phyloP scores from a whole-genome alignment of 768 basidiomycete species.

The Naganishia onofrii region DNA sequence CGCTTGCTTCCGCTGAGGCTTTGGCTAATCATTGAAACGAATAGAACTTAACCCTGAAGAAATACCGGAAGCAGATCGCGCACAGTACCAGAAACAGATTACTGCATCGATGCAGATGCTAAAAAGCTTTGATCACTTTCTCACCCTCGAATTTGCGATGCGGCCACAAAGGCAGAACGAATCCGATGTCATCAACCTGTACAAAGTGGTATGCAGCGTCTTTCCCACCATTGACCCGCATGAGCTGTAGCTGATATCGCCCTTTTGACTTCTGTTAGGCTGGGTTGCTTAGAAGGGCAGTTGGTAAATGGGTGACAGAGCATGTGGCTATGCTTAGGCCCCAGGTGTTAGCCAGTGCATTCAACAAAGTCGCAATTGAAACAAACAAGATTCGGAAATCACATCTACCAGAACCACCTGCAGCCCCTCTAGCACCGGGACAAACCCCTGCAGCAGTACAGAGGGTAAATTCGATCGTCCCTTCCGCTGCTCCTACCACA shows the following conservation, averaged over 20 bases:
- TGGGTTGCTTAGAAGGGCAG: slow-evolving; percentile 11
- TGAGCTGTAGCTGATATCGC: too few species aligned
- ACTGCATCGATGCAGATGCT: slow-evolving; percentile 17
- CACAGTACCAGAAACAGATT: slow-evolving; percentile 16
- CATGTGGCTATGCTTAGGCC: slow-evolving; percentile 14
- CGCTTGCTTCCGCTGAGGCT: neutral
- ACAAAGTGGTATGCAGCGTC: slow-evolving; percentile 15
- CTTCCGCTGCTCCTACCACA: neutral
- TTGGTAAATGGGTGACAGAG: slow-evolving; percentile 18
- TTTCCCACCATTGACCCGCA: neutral
- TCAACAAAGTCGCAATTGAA: slow-evolving; percentile 16
- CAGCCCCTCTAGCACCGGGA: neutral
- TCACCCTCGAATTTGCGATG: slow-evolving; percentile 20
- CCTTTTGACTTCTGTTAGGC: neutral
- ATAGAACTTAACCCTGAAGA: slow-evolving; percentile 11
- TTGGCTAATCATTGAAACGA: neutral
- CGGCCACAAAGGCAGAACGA: slow-evolving; percentile 13
- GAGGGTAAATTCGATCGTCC: neutral
- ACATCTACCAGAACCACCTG: neutral
- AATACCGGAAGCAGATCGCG: slow-evolving; percentile 17
- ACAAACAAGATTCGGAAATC: slow-evolving; percentile 22
- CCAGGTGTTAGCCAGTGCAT: slow-evolving; percentile 14
- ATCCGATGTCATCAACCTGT: slow-evolving; percentile 7
- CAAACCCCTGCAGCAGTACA: neutral
- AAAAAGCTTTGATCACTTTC: slow-evolving; percentile 17